Evolutionary conservation across 2,329 filamentous ascomycete species (phyloP), one percentile per base, ranked within the genome.

Genomic region (Calonectria hawksworthii): DNA sequence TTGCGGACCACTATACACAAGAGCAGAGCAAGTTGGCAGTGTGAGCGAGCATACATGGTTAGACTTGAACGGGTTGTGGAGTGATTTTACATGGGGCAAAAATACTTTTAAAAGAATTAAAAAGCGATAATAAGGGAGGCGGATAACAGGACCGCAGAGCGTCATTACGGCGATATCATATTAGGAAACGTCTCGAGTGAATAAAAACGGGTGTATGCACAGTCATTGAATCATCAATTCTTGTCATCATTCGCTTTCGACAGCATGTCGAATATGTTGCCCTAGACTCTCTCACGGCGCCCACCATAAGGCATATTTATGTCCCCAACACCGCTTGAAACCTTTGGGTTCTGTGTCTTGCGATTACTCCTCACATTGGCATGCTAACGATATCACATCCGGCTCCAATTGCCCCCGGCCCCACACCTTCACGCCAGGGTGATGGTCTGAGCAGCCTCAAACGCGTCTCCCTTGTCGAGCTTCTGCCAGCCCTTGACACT

Each of bases 401-500:
- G 23, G 67, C 65, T 69, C 74, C 61, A 8, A 50, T 52, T 21
- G 16, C 36, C 38, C 44, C 52, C 13, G n/a, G 41, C 56, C 34
- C 18, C 23, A 23, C 41, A 51, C 67, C 69, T 26, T 83, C 80
- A 87, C 65, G 77, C 80, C 36, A 88, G 77, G 34, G 80, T 83
- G 75, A 93, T 91, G 6, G 88, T 89, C 85, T 93, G 91, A 18
- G 90, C 90, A 9, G 91, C 92, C 83, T 93, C 90, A 80, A 92
- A 92, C 2, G 90, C 89, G 79, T 93, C 92, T 2, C 95, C 95
- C 59, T 93, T 92, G 84, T 99, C 97, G 79, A 99, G 88, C 79
- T 92, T 94, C 86, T 94, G 93, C 95, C 95, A 99, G 8, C 89
- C 92, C 78, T 91, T 90, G 23, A 99, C 96, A 13, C 93, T 91